phyloP scores from a whole-genome alignment of 2,329 filamentous ascomycete species.

The Pleurostoma richardsiae region DNA sequence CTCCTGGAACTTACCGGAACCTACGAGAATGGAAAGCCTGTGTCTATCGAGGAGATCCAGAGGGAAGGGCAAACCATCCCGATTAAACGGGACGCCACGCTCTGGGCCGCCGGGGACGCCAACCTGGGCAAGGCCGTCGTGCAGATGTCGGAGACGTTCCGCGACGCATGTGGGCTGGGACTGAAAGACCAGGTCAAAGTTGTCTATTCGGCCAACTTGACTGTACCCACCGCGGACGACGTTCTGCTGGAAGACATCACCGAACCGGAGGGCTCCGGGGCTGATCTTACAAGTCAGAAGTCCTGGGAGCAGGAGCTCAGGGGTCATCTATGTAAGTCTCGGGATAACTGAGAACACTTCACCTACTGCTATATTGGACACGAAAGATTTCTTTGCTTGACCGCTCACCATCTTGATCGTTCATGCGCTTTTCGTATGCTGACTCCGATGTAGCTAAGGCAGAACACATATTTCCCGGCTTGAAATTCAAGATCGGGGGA shows the following conservation, averaged over 20 bases:
- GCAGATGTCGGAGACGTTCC: constrained; percentile 69
- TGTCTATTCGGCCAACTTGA: constrained; percentile 47
- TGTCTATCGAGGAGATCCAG: constrained; percentile 14
- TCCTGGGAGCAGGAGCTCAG: constrained; percentile 30
- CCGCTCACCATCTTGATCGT: too few species aligned
- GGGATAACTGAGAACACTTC: too few species aligned
- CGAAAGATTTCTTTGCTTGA: too few species aligned
- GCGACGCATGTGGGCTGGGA: constrained; percentile 67
- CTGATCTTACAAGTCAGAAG: background rate
- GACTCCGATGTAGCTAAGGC: too few species aligned
- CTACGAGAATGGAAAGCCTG: constrained; percentile 33
- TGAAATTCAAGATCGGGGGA: too few species aligned
- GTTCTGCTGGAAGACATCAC: constrained; percentile 59
- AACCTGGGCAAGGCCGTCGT: constrained; percentile 63
- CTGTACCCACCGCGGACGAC: constrained; percentile 48
- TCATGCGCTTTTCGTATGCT: too few species aligned
- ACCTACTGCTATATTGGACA: too few species aligned
- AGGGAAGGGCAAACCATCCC: constrained; percentile 6
- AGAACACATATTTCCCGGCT: too few species aligned
- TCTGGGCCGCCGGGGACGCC: constrained; percentile 42
- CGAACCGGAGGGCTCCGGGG: constrained; percentile 10
- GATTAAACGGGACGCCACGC: constrained; percentile 35
- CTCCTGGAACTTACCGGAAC: constrained; percentile 37
- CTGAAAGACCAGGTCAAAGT: constrained; percentile 62
- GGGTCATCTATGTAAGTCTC: too few species aligned